These are phyloP conservation scores for Asclepias syriaca DNA, from an alignment of 257 asterid genomes.

Conservation along the genomic window DNA sequence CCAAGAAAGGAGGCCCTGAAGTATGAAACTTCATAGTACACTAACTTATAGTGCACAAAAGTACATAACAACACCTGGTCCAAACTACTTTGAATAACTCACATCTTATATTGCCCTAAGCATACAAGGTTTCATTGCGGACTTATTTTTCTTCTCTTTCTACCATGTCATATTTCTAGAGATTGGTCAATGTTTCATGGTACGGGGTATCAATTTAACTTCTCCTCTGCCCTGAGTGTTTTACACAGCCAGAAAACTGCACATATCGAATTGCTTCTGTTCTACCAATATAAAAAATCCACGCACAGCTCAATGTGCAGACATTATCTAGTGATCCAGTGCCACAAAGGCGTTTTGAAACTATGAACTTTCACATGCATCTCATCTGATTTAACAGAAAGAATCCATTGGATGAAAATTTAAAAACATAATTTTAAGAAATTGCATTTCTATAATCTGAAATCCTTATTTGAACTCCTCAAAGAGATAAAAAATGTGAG, in stretches of 20 bases:
- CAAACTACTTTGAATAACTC: neutral
- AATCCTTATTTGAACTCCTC: neutral
- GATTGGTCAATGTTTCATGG: neutral
- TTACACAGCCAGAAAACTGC: neutral
- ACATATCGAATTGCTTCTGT: neutral
- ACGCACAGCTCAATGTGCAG: neutral
- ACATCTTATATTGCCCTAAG: neutral
- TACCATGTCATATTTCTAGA: neutral
- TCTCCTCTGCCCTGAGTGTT: neutral
- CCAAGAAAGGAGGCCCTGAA: neutral
- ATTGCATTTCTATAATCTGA: neutral
- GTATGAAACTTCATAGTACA: neutral
- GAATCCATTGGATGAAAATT: neutral
- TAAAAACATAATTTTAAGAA: neutral
- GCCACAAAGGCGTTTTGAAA: neutral
- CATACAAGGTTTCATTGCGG: neutral
- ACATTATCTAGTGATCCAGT: neutral
- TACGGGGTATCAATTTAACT: neutral
- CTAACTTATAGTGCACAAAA: neutral
- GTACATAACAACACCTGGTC: neutral
- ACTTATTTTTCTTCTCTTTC: neutral
- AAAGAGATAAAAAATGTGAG: neutral
- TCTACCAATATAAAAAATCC: neutral
- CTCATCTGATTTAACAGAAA: neutral
- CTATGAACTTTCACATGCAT: neutral